Evolutionary conservation across 2,329 filamentous ascomycete species (phyloP), one percentile per base, ranked within the genome.

Genomic region (Thermomyces lanuginosus): DNA sequence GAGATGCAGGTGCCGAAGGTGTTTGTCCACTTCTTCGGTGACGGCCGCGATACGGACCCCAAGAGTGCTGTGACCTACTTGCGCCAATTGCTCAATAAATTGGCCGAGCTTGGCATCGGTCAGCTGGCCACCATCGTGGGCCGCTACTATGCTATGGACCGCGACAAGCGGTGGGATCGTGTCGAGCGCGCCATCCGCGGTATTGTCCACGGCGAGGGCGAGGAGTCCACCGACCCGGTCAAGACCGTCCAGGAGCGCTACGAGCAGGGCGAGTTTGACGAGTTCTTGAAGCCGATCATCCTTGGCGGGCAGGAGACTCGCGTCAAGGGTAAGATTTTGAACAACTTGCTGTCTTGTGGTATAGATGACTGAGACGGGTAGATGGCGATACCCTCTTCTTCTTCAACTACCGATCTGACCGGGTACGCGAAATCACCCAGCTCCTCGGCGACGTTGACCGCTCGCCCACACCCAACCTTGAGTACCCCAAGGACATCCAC

Each of bases 341-440:
- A n/a, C n/a, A n/a, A 8, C n/a, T 11, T 22, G 22, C 21, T 22
- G 11, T 15, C 10, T 16, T 21, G 6, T 12, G 16, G 19, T 16
- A 33, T 27, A 40, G 42, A 31, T 45, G 38, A 24, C 39, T 34
- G 3, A 15, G 10, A 10, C 24, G 28, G 18, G 13, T 38, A 83
- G 83, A 95, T 49, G 68, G 78, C 40, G 89, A 98, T 51, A 86
- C 82, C 28, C 69, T 95, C 45, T 95, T 95, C 71, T 95, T 95
- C 72, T 98, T 98, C 79, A 98, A 98, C 73, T 98, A 98, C 69
- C 82, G 89, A 48, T 95, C 89, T 31, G 89, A 98, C 55, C 84
- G 89, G 54, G 86, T 86, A 28, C 80, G 89, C 43, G 89, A 98
- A 58, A 78, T 98, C 53, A 92, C 83, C 26, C 89, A 95, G 61